Evolutionary conservation across 768 basidiomycete genomes (phyloP).

Genomic region (Suillus fuscotomentosus): DNA sequence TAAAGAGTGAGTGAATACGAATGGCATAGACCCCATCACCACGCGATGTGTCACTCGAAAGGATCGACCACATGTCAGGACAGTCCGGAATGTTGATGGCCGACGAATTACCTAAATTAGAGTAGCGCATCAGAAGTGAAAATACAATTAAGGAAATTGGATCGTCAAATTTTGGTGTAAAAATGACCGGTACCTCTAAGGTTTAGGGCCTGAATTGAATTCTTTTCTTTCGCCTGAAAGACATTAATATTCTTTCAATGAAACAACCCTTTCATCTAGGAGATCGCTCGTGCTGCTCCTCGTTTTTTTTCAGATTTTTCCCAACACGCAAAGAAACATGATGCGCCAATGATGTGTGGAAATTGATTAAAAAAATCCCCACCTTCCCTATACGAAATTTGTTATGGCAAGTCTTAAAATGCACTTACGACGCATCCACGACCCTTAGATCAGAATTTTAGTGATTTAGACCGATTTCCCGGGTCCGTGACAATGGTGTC

Average conservation of each 20-base stretch:
- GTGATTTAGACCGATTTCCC: constrained; percentile 49
- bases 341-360: constrained; percentile 30
- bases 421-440: constrained; percentile 50
- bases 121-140: constrained; percentile 17
- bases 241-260: background rate
- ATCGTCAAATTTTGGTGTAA: constrained; percentile 22
- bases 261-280: background rate
- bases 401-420: constrained; percentile 39
- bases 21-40: constrained; percentile 6
- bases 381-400: constrained; percentile 41
- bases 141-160: constrained; percentile 18
- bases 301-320: constrained; percentile 13
- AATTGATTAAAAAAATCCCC: constrained; percentile 43
- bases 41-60: constrained; percentile 24
- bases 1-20: constrained; percentile 12
- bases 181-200: constrained; percentile 1
- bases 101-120: constrained; percentile 24
- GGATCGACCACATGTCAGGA: constrained; percentile 21
- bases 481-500: constrained; percentile 41
- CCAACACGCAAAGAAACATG: constrained; percentile 23
- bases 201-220: constrained; percentile 5
- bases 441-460: constrained; percentile 74
- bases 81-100: constrained; percentile 23
- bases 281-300: constrained; percentile 1
- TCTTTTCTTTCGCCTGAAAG: constrained; percentile 6